Evolutionary conservation across 129 eudicot genomes (phyloP), one percentile per base, ranked within the genome.

Genomic region (Helichrysum umbraculigerum): DNA sequence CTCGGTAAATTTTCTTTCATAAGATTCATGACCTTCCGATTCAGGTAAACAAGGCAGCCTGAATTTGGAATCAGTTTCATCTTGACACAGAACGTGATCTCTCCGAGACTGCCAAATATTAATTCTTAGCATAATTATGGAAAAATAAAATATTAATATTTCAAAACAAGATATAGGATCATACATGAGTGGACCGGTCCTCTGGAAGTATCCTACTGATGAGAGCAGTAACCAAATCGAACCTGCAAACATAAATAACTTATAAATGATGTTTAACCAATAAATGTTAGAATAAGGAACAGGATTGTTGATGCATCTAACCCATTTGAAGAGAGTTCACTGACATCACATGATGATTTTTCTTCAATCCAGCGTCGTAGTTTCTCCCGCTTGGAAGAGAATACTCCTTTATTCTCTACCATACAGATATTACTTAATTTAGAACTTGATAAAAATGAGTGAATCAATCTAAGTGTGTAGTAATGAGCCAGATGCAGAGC

Each of bases 161-260:
- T 61, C 74, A 54, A 6, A 68, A 50, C 35, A 81, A 78, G 81
- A 20, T 59, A 65, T 15, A 69, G 64, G 76, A 37, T 58, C 86
- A 66, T 88, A 93, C 98, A 28, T 77, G 71, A 5, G 76, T 75
- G 70, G 79, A 77, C n/a, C 67, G 70, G 39, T 63, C 74, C 78
- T 81, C 81, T 54, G 97, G 90, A 30, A 84, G 85, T 68, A 93
- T 83, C 78, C 97, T 89, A 72, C 75, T 73, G 15, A 93, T 82
- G 82, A 93, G 98, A 58, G 83, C 73, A 62, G 87, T 68, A 66
- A 93, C 90, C 85, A 90, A 63, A 87, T 87, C 87, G 51, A 66
- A 79, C 90, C 98, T 90, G 90, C 72, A 70, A 86, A 41, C 47
- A 61, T 22, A 20, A 66, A 47, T 59, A 73, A 30, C 58, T 41